Base-by-base conservation (phyloP, 495 filamentous ascomycete genomes). In the Paragyromitra xinjiangensis region DNA sequence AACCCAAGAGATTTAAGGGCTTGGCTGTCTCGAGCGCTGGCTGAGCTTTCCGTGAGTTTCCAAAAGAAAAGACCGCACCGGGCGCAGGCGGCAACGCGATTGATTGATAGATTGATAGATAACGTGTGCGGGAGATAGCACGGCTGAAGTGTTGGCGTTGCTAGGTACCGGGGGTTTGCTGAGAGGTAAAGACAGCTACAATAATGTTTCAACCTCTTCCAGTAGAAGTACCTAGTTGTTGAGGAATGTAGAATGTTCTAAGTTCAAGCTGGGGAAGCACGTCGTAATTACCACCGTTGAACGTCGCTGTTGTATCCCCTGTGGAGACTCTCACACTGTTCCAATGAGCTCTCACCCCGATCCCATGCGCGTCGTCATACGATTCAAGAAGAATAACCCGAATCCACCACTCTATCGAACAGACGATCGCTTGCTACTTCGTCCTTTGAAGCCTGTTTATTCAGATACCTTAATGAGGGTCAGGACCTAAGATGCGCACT, bases 1-100 rank as follows among this genome's bases (percentile, higher is more conserved):
- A 39, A 40, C 11, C 34, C 73, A 64, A 56, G 68, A 51, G 42
- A 44, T 34, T 34, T 34, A 34, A 34, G 29, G 59, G 40, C 72
- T 69, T 75, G 65, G 73, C 67, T 75, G 67, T 59, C 67, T 69
- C 67, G 50, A 58, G 12, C 29, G 22, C 50, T 55, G 51, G 39
- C 34, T 40, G 29, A 37, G 59, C 45, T 44, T 65, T 61, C 74
- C 29, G 39, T 39, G 44, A 26, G 34, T 72, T 72, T 58, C 55
- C 68, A 34, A 29, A 55, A 50, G 56, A 51, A 58, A 68, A 8
- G 29, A 24, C 37, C 39, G 16, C 12, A 44, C 45, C 53, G 51
- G 51, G 51, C 58, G 44, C 29, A 63, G 59, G 59, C 37, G 40
- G 37, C 55, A 39, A 22, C 29, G 48, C 69, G 37, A 45, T 8